A percentile compares a stretch with the other conserved stretches of the same genome.
Evolutionary conservation across 345 rosid genomes (phyloP).

Genomic region (Murraya paniculata): DNA sequence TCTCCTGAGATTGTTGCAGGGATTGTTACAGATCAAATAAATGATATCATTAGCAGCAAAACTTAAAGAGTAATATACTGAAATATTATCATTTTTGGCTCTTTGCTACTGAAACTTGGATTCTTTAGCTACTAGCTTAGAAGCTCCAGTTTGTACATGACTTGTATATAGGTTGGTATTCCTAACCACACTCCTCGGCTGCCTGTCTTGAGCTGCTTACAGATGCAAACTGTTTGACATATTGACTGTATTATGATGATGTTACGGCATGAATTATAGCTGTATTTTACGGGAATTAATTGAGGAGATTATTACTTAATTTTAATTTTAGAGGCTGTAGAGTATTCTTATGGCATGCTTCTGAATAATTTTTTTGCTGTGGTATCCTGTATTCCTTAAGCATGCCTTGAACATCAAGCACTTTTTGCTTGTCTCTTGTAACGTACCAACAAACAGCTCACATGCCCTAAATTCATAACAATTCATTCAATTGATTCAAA

Average conservation of each 20-base stretch:
- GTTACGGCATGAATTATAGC: neutral
- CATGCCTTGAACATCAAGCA: too few relatives aligned
- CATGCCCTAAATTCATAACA: too few relatives aligned
- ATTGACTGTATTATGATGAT: neutral
- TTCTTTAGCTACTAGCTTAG: neutral
- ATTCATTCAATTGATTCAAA: too few relatives aligned
- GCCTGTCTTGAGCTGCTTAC: neutral
- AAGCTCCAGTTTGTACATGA: neutral
- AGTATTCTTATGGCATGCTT: too few relatives aligned
- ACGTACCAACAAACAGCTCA: too few relatives aligned
- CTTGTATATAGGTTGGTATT: neutral
- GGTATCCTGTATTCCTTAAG: too few relatives aligned
- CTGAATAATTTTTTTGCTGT: too few relatives aligned
- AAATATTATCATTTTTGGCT: neutral
- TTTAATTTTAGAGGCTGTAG: neutral
- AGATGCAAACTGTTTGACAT: neutral
- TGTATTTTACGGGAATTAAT: neutral
- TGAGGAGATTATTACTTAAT: neutral
- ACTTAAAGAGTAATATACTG: constrained; percentile 9
- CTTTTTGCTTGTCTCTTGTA: too few relatives aligned
- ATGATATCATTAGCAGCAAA: constrained; percentile 30
- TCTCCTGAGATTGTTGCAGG: constrained; percentile 69
- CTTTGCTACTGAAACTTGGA: neutral
- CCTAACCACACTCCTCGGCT: neutral
- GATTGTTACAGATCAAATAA: constrained; percentile 46